These are phyloP conservation scores for Sclerotiophoma versabilis DNA, from an alignment of 2,329 filamentous ascomycete genomes.

Conservation along the genomic window DNA sequence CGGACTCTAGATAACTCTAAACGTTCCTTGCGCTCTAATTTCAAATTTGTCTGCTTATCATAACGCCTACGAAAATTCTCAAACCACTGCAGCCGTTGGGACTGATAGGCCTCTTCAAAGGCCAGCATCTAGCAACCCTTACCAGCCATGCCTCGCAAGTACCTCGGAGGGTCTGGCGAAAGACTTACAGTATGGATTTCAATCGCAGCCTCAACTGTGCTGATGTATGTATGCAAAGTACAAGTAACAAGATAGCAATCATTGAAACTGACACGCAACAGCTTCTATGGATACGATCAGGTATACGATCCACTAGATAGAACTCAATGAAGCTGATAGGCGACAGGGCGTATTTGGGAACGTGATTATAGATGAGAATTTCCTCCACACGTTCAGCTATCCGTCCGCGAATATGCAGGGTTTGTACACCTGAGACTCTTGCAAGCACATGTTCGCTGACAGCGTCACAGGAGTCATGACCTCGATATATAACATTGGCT, in stretches of 20 bases:
- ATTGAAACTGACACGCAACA: not conserved
- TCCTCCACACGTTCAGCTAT: slow-evolving; percentile 38
- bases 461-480: slow-evolving; percentile 47
- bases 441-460: not conserved
- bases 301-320: not conserved
- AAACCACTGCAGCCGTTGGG: no score
- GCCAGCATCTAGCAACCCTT: no score
- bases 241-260: not conserved
- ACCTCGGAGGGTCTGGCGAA: slow-evolving; percentile 60
- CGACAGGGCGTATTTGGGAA: slow-evolving; percentile 42
- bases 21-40: not conserved
- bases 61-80: no score
- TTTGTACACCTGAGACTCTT: not conserved
- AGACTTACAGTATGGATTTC: slow-evolving; percentile 62
- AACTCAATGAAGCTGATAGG: not conserved
- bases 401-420: slow-evolving; percentile 40
- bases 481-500: slow-evolving; percentile 53
- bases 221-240: slow-evolving; percentile 38
- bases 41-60: no score
- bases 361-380: slow-evolving; percentile 44
- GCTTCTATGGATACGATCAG: slow-evolving; percentile 55
- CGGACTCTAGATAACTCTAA: not conserved
- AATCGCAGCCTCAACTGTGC: slow-evolving; percentile 58
- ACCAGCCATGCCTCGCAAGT: slow-evolving; percentile 55
- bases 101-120: no score